Evolutionary conservation across 805 yeast genomes (phyloP).

Genomic region (Candida stauntonica): DNA sequence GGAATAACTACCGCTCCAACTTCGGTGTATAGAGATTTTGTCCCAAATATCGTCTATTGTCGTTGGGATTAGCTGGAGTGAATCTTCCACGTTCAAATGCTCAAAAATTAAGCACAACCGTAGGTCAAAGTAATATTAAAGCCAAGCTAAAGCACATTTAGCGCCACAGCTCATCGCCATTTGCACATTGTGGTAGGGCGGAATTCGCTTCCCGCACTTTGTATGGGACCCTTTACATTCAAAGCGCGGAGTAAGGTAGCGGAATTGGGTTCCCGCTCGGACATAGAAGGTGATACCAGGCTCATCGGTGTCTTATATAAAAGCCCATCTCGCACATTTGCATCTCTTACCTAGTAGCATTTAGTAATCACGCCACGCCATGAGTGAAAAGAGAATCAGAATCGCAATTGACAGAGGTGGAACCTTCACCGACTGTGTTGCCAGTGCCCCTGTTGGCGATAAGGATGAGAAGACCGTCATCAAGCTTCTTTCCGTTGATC

Average conservation of each 20-base stretch:
- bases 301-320: not conserved
- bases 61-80: too few species aligned
- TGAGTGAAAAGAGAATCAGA: slow-evolving; percentile 12
- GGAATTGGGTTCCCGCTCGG: slow-evolving; percentile 12
- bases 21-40: slow-evolving; percentile 17
- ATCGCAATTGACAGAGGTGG: slow-evolving; percentile 72
- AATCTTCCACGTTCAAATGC: too few species aligned
- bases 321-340: not conserved
- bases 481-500: slow-evolving; percentile 84
- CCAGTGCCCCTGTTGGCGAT: slow-evolving; percentile 43
- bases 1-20: slow-evolving; percentile 23
- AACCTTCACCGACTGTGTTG: slow-evolving; percentile 70
- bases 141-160: too few species aligned
- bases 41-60: too few species aligned
- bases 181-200: too few species aligned
- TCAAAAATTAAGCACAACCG: too few species aligned
- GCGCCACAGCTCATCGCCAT: too few species aligned
- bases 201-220: slow-evolving; percentile 1
- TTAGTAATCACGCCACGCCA: not conserved
- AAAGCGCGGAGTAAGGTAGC: too few species aligned
- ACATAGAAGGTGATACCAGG: not conserved
- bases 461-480: slow-evolving; percentile 58
- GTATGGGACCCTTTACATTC: too few species aligned
- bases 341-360: not conserved
- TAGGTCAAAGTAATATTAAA: too few species aligned